Base-by-base conservation (phyloP, 2,329 filamentous ascomycete species). In the Pestalotiopsis sp. region DNA sequence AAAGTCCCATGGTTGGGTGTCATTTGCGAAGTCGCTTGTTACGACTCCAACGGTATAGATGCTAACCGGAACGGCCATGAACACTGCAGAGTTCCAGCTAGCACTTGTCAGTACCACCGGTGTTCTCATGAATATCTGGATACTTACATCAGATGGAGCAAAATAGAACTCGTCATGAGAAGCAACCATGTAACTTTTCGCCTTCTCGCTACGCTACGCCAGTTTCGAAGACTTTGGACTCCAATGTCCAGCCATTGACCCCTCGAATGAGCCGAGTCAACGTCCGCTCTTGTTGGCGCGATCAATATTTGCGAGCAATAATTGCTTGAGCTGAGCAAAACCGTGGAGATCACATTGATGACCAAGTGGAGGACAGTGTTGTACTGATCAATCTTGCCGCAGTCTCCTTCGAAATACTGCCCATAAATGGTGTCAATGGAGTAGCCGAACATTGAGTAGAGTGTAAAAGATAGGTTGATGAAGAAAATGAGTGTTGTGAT, bases 231-330 rank as follows among this genome's bases (percentile, higher is more conserved):
- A 20, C 27, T 36, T 36, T 62, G 60, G 11, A 62, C 20, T 14
- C 60, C 60, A 39, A 62, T 62, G 12, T 62, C 60, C 25, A 62
- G 27, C 27, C 27, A 62, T 36, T 36, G 60, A 14, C 60, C 60
- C 12, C 25, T 36, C 36, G 60, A 20, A 39, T 62, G 60, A 20
- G 60, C 60, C 31, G 9, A 13, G 36, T 62, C 60, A 36, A 62
- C 60, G 6, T 62, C 60, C n/a, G 25, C 60, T 20, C 60, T 36
- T 20, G 60, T 62, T 62, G 60, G 60, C 36, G 60, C 60, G 20
- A 31, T 20, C 9, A 62, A n/a, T 2, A 31, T 39, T 31, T 62
- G 60, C 13, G 36, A 31, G n/a, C 25, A 62, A 62, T 36, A 62
- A 39, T 62, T 62, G 25, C 25, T 31, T 9, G 60, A 31, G n/a